Conservation (phyloP, 208 protist genomes). For the Borovskyia barvae region DNA sequence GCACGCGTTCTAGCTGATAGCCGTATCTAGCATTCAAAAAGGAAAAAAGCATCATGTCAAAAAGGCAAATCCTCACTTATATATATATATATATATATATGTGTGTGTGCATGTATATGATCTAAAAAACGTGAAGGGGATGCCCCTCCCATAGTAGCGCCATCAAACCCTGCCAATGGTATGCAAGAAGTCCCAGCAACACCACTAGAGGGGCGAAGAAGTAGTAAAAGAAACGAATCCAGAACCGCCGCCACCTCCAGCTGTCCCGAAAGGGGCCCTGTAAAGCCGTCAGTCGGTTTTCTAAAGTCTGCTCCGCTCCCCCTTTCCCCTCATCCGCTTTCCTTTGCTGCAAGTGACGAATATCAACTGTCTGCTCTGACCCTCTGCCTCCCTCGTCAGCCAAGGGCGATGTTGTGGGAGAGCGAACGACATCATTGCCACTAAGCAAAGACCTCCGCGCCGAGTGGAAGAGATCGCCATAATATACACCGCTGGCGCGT, state of each 20-base stretch:
- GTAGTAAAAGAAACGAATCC: slow-evolving; percentile 20
- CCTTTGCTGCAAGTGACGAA: background rate
- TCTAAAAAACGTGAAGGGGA: background rate
- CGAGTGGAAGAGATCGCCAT: slow-evolving; percentile 34
- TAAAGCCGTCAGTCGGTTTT: no score
- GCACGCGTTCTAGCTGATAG: no score
- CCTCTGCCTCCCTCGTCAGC: no score
- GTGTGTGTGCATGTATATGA: background rate
- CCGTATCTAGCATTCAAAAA: no score
- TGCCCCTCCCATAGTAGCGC: background rate
- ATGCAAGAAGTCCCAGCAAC: background rate
- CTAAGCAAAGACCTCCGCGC: slow-evolving; percentile 1
- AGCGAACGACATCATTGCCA: no score
- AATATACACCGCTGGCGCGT: slow-evolving; percentile 55
- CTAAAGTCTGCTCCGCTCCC: no score
- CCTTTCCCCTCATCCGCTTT: background rate
- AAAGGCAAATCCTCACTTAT: no score
- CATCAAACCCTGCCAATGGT: background rate
- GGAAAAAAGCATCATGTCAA: no score
- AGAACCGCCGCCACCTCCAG: slow-evolving; percentile 6
- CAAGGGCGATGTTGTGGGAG: background rate
- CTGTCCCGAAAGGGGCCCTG: no score
- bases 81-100: background rate
- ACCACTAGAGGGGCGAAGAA: background rate
- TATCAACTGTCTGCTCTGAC: no score